These are phyloP conservation scores for Pseudevernia furfuracea DNA, from an alignment of 495 filamentous ascomycete species.

Conservation along the genomic window DNA sequence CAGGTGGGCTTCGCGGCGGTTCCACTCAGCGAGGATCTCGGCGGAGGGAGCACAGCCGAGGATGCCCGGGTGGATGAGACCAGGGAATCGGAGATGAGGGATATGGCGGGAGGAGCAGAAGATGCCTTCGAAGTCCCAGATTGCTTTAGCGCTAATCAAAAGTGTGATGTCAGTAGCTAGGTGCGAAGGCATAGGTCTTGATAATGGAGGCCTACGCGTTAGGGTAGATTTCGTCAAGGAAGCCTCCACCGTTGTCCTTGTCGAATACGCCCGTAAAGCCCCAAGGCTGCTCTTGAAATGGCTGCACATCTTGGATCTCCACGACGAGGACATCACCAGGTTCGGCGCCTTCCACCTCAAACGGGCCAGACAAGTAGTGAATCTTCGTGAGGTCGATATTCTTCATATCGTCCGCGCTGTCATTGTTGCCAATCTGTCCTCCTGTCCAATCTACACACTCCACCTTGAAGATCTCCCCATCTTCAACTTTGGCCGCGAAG, in stretches of 20 bases:
- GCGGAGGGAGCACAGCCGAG: slow-evolving; percentile 80
- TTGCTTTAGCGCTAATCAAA: slow-evolving; percentile 67
- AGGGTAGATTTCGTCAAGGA: slow-evolving; percentile 85
- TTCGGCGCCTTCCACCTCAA: slow-evolving; percentile 78
- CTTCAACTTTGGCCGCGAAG: slow-evolving; percentile 62
- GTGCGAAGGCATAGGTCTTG: no score
- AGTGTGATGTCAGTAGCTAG: neutral
- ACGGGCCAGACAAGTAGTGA: slow-evolving; percentile 87
- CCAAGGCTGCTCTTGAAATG: slow-evolving; percentile 80
- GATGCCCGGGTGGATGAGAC: slow-evolving; percentile 93
- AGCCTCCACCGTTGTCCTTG: slow-evolving; percentile 79
- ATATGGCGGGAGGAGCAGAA: slow-evolving; percentile 88
- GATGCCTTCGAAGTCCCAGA: slow-evolving; percentile 98
- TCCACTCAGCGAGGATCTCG: slow-evolving; percentile 66
- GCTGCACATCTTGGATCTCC: slow-evolving; percentile 95
- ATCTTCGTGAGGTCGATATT: slow-evolving; percentile 77
- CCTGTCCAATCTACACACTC: slow-evolving; percentile 86
- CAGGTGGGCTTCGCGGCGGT: slow-evolving; percentile 69
- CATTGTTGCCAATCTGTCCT: slow-evolving; percentile 84
- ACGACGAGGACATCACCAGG: slow-evolving; percentile 83
- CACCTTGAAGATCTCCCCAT: slow-evolving; percentile 88
- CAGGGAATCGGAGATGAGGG: slow-evolving; percentile 77
- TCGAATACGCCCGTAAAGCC: slow-evolving; percentile 86
- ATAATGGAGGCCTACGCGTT: slow-evolving; percentile 48
- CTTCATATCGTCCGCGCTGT: slow-evolving; percentile 79